Base-by-base conservation (phyloP, 2,329 filamentous ascomycete genomes). In the Xylogone sp. region DNA sequence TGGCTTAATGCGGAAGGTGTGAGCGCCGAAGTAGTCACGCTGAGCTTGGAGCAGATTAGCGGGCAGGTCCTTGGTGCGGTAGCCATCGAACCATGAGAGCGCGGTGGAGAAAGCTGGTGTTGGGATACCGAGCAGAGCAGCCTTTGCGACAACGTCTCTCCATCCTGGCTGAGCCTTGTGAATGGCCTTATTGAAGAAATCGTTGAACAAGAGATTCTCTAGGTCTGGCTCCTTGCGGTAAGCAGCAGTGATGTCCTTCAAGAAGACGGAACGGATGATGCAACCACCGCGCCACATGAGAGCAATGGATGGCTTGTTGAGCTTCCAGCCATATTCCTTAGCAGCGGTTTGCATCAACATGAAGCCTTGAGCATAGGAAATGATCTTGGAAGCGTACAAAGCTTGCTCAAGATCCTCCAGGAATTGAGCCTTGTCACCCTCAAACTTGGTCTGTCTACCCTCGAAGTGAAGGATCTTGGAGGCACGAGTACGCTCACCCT, bases 261-360 rank as follows among this genome's bases (percentile, higher is more conserved):
- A 80, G 90, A 99, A 99, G 70, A 99, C 94, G 61, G 94, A 97
- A 74, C 94, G 93, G 78, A 99, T 99, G 68, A 99, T 99, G 84
- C 94, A 99, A 65, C 94, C 94, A 78, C 94, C 94, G 73, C 94
- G 90, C 94, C 94, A 99, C 94, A 99, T 99, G 70, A 99, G 88
- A 65, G 94, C 94, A 69, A 99, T 99, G 66, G 95, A 96, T 61
- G 94, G 94, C 88, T 97, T 97, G 88, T 99, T 97, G 65, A 99
- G 87, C 84, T 97, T 97, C 94, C 94, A 99, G 65, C 77, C 75
- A 79, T 95, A 99, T 74, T 97, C 90, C 75, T 87, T 91, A 74
- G 93, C 94, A 64, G 94, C 93, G 89, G 96, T 88, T 79, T 97
- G 93, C 84, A 99, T 97, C 69, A 99, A 84, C 93, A 97, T 97